Evolutionary conservation across 306 rosid genomes (phyloP).

Genomic region (Mimosa pudica): DNA sequence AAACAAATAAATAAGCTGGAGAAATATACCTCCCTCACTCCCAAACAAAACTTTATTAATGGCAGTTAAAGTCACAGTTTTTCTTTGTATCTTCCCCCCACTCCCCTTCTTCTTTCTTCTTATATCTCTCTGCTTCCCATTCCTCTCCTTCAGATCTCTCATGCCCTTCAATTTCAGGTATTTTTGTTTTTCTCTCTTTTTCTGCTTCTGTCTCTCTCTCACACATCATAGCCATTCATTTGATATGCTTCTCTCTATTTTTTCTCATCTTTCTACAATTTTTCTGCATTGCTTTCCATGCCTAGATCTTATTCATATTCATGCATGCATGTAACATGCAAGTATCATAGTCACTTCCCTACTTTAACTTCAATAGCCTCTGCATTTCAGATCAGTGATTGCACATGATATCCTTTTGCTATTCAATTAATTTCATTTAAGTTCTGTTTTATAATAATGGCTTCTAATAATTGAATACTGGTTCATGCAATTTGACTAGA

Average conservation of each 20-base stretch:
- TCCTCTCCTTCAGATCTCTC: conserved; percentile 25
- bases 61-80: conserved; percentile 41
- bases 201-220: background rate
- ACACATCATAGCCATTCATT: no score
- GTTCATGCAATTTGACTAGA: background rate
- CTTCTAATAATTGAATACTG: background rate
- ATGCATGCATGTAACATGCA: conserved; percentile 53
- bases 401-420: background rate
- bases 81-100: background rate
- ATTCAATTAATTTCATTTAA: background rate
- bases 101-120: background rate
- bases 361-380: background rate
- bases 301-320: conserved; percentile 12
- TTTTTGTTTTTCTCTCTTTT: background rate
- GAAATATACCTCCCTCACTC: background rate
- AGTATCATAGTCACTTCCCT: background rate
- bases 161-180: conserved; percentile 36
- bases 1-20: background rate
- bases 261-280: background rate
- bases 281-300: conserved; percentile 14
- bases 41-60: conserved; percentile 26
- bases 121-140: background rate
- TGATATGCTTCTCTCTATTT: background rate
- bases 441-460: background rate
- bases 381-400: background rate